A percentile compares a stretch with the other conserved stretches of the same genome.
Evolutionary conservation across 805 yeast genomes (phyloP).

Genomic region (Torulaspora delbrueckii): DNA sequence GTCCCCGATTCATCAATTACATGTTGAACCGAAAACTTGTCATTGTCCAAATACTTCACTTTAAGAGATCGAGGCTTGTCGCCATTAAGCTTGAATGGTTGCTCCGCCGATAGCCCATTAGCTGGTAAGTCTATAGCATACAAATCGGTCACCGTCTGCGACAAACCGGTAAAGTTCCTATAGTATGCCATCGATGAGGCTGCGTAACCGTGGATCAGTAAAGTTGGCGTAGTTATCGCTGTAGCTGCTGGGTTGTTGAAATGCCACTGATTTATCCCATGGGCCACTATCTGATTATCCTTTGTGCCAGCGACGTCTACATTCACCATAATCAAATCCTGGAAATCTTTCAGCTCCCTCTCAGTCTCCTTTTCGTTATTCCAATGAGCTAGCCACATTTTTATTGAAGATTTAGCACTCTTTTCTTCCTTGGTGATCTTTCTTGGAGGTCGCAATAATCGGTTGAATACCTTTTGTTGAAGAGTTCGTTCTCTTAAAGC

Average conservation of each 20-base stretch:
- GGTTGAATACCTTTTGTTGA: constrained; percentile 6
- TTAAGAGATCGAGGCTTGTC: constrained; percentile 11
- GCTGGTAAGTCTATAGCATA: constrained; percentile 72
- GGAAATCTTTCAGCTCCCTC: constrained; percentile 18
- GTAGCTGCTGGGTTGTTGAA: constrained; percentile 25
- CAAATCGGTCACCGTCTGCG: constrained; percentile 46
- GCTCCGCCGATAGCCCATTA: constrained; percentile 60
- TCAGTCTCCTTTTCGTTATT: constrained; percentile 8
- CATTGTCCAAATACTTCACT: constrained; percentile 35
- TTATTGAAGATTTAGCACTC: constrained; percentile 7
- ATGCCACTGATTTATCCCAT: constrained; percentile 34
- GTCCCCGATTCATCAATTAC: constrained; percentile 18
- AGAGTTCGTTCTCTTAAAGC: constrained; percentile 3
- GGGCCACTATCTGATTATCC: constrained; percentile 19
- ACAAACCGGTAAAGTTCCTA: constrained; percentile 56
- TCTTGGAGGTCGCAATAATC: constrained; percentile 4
- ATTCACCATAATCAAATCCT: constrained; percentile 23
- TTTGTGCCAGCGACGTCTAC: constrained; percentile 16
- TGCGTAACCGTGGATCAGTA: constrained; percentile 88
- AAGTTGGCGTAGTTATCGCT: constrained; percentile 33
- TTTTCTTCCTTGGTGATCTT: constrained; percentile 5
- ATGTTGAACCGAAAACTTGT: constrained; percentile 19
- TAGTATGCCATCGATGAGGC: constrained; percentile 82
- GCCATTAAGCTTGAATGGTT: constrained; percentile 24
- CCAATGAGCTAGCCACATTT: constrained; percentile 15